Conservation (phyloP, 2,329 filamentous ascomycete species). For the Talaromyces piceae region DNA sequence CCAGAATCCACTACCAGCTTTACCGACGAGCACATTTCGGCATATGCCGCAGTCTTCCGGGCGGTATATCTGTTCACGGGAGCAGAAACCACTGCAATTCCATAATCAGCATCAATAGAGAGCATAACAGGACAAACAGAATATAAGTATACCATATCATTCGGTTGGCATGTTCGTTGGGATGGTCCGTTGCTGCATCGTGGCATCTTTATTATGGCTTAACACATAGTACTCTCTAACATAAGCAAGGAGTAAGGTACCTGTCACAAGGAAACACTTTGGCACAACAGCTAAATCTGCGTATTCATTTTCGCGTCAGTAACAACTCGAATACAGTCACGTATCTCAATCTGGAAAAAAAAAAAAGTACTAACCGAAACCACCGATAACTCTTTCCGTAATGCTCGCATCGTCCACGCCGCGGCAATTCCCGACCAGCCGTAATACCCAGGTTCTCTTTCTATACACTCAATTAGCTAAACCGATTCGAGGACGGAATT, state of each 20-base stretch:
- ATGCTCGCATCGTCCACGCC: slow-evolving; percentile 47
- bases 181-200: slow-evolving; percentile 62
- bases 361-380: slow-evolving; percentile 39
- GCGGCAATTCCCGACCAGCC: slow-evolving; percentile 47
- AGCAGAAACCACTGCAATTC: slow-evolving; percentile 55
- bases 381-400: slow-evolving; percentile 50
- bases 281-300: slow-evolving; percentile 49
- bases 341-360: background rate
- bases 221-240: background rate
- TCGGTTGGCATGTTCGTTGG: slow-evolving; percentile 71
- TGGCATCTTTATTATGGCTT: slow-evolving; percentile 52
- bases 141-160: slow-evolving; percentile 61
- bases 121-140: slow-evolving; percentile 1
- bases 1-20: slow-evolving; percentile 66
- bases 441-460: slow-evolving; percentile 47
- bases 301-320: slow-evolving; percentile 2
- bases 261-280: slow-evolving; percentile 53
- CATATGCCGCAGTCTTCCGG: slow-evolving; percentile 71
- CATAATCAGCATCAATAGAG: background rate
- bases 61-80: slow-evolving; percentile 70
- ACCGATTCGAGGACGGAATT: too few species aligned
- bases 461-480: background rate
- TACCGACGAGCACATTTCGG: slow-evolving; percentile 61
- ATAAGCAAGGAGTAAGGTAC: slow-evolving; percentile 24
- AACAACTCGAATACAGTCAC: background rate